These are phyloP conservation scores for Solanum pinnatisectum DNA, from an alignment of 257 asterid genomes.

Conservation along the genomic window DNA sequence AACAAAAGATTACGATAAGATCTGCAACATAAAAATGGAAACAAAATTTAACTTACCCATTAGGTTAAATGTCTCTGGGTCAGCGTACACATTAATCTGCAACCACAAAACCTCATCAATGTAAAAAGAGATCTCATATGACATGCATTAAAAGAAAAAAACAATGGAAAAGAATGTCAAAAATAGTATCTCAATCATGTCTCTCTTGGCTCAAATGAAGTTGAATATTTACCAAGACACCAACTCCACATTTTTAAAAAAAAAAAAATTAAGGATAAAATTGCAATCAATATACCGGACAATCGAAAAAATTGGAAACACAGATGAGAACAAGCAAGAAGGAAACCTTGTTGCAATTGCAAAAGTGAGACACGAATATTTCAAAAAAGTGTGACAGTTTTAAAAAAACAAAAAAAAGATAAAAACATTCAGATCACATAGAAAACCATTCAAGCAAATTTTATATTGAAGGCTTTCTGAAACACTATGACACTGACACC, in stretches of 20 bases:
- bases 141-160: background rate
- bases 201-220: background rate
- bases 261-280: background rate
- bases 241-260: background rate
- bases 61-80: slow-evolving; percentile 51
- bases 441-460: background rate
- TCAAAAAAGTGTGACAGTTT: background rate
- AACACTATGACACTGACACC: background rate
- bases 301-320: background rate
- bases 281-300: background rate
- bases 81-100: slow-evolving; percentile 69
- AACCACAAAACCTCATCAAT: slow-evolving; percentile 10
- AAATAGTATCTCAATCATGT: background rate
- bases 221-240: background rate
- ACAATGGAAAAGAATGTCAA: background rate
- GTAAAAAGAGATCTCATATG: background rate
- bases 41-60: slow-evolving; percentile 49
- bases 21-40: background rate
- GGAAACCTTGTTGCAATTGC: background rate
- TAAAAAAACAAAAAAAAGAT: background rate
- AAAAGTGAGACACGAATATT: background rate
- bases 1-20: background rate
- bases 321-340: background rate
- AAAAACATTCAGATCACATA: background rate
- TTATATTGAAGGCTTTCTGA: background rate